Conservation (phyloP, 208 protist species). For the Crithidia sp. region DNA sequence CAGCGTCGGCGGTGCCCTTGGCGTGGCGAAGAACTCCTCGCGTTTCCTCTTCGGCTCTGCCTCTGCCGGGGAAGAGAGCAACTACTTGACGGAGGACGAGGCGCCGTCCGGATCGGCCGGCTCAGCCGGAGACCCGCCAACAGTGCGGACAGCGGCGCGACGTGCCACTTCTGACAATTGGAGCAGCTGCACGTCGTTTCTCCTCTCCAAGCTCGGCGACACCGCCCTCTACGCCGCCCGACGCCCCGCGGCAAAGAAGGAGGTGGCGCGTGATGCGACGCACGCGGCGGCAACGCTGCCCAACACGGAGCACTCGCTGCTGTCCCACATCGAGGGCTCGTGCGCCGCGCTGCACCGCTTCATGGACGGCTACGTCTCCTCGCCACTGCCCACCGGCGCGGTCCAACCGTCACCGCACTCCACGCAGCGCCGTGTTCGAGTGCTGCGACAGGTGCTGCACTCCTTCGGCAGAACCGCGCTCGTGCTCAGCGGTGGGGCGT, state of each 20-base stretch:
- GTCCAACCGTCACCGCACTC: neutral
- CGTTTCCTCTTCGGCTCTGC: neutral
- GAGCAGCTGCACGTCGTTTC: too few species aligned
- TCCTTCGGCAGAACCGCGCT: constrained; percentile 81
- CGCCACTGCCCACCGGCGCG: too few species aligned
- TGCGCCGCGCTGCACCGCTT: constrained; percentile 9
- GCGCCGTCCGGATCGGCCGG: neutral
- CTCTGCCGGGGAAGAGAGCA: constrained; percentile 5
- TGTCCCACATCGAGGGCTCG: constrained; percentile 4
- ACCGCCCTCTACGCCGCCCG: neutral
- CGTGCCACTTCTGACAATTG: neutral
- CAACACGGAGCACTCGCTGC: neutral
- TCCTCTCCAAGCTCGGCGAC: too few species aligned
- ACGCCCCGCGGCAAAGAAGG: neutral
- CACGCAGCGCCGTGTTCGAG: constrained; percentile 43
- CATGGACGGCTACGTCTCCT: neutral
- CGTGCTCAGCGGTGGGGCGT: constrained; percentile 73
- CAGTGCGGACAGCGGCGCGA: neutral
- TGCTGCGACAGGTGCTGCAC: constrained; percentile 56
- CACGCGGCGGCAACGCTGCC: neutral
- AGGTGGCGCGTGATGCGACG: neutral
- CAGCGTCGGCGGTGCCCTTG: neutral
- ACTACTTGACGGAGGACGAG: constrained; percentile 2
- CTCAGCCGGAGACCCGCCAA: neutral
- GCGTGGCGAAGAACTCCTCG: neutral